Conservation (phyloP, 2,329 filamentous ascomycete species). For the Neonectria coccinea region DNA sequence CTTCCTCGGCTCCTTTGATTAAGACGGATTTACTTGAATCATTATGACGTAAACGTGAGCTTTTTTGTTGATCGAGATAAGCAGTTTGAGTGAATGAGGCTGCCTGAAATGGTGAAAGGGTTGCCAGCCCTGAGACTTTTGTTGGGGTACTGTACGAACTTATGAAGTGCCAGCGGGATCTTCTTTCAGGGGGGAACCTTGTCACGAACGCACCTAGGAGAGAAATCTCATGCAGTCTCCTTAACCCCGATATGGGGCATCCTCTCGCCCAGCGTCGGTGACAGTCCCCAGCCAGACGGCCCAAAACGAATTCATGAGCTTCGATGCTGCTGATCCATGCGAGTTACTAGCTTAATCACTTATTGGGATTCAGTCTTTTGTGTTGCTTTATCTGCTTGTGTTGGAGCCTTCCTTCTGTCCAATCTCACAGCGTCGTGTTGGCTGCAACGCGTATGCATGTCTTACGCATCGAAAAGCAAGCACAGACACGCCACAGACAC, state of each 20-base stretch:
- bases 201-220: not conserved
- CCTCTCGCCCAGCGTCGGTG: not conserved
- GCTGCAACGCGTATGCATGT: not conserved
- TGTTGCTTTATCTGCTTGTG: not conserved
- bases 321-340: not conserved
- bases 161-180: not conserved
- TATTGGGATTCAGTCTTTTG: not conserved
- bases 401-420: not conserved
- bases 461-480: not conserved
- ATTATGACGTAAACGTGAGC: not conserved
- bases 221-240: not conserved
- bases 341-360: not conserved
- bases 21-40: too few relatives aligned
- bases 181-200: not conserved
- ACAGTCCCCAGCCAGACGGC: not conserved
- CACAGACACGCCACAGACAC: not conserved
- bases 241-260: not conserved
- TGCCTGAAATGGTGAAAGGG: not conserved
- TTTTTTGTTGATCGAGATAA: not conserved
- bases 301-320: not conserved
- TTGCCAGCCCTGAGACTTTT: not conserved
- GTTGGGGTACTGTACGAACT: not conserved
- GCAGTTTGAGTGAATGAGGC: not conserved
- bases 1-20: too few relatives aligned
- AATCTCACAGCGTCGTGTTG: not conserved